These are phyloP conservation scores for Comarum palustre DNA, from an alignment of 306 rosid genomes.

Conservation along the genomic window DNA sequence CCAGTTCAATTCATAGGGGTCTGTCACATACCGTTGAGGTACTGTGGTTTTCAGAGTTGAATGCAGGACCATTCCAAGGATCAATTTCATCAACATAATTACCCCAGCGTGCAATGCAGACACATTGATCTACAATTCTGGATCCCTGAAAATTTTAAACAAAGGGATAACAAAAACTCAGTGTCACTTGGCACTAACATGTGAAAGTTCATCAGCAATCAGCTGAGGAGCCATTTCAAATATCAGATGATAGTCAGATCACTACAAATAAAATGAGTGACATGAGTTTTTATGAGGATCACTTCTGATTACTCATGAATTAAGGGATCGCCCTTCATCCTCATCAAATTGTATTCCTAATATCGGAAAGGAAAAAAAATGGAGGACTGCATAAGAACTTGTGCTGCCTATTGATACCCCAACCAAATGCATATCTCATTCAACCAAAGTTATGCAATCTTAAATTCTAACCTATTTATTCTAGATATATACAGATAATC, in stretches of 20 bases:
- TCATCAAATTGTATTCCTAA: neutral
- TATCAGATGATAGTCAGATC: neutral
- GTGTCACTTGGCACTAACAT: neutral
- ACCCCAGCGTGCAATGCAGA: conserved; percentile 67
- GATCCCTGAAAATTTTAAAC: conserved; percentile 61
- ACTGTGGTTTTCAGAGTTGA: conserved; percentile 35
- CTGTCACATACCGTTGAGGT: conserved; percentile 44
- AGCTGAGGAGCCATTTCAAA: neutral
- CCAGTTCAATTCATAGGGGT: neutral
- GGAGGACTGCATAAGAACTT: neutral
- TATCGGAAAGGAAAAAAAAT: neutral
- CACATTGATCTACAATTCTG: conserved; percentile 58
- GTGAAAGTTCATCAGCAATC: neutral
- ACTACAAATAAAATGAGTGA: neutral
- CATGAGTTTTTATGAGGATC: neutral
- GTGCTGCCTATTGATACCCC: neutral
- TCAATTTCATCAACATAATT: conserved; percentile 42
- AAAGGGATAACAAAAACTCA: conserved; percentile 16
- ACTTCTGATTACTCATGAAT: neutral
- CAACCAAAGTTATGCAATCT: neutral
- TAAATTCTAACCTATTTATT: neutral
- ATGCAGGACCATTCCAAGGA: conserved; percentile 40
- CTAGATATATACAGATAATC: neutral
- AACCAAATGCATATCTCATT: neutral
- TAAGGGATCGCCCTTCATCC: neutral